Evolutionary conservation across 2,329 filamentous ascomycete genomes (phyloP), one percentile per base, ranked within the genome.

Genomic region (Metarhizium brunneum): DNA sequence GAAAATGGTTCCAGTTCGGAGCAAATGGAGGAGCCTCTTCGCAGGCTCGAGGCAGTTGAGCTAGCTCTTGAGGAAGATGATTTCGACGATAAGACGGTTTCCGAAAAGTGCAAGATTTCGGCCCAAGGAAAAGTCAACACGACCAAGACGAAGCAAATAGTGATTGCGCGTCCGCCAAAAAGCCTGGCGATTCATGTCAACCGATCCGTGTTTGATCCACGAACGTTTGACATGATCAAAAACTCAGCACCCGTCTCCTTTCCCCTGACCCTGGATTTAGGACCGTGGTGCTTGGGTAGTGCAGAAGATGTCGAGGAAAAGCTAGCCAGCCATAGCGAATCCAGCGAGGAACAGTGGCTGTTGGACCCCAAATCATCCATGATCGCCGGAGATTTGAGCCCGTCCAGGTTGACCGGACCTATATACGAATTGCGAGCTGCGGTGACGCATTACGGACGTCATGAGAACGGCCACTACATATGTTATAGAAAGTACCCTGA

Each of bases 401-500:
- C 74, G 8, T 84, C 81, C 2, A 78, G 74, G 58, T 71, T 82
- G 8, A 73, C 73, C 0, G 82, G 83, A 2, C 78, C 77, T 32
- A 75, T 86, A 1, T 97, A 95, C 67, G 83, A 89, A 65, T 76
- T 97, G 16, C 83, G 87, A 54, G 90, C 92, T 35, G 88, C 92
- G 0, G 82, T 97, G 10, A 94, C 90, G 1, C 94, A 97, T 67
- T 89, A 88, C 59, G 94, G 94, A 4, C 80, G 88, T 36, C 94
- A 97, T 68, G 91, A 96, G 59, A 96, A 95, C 63, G 94, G 94
- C 0, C 94, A 99, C 71, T 97, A 99, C 63, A 85, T 96, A 43
- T 95, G 90, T 68, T 96, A 94, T 69, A 82, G 90, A 53, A 88
- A 87, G 64, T 86, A 90, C 64, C 77, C 82, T 16, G 65, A 66